phyloP scores from a whole-genome alignment of 2,329 filamentous ascomycete genomes.

The Aspergillus sp. region DNA sequence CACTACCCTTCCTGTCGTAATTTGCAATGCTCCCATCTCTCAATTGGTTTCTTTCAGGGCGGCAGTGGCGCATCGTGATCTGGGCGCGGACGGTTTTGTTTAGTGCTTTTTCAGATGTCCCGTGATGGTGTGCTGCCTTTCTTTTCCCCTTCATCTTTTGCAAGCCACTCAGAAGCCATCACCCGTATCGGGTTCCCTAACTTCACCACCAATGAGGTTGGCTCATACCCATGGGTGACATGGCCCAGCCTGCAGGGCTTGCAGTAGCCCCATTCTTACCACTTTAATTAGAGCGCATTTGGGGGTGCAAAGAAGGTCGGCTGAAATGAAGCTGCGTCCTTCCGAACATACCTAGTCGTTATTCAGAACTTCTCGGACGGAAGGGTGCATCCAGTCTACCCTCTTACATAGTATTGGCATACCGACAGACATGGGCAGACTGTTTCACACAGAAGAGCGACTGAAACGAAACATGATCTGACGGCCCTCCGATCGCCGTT shows the following conservation, averaged over 20 bases:
- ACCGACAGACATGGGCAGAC: too few relatives aligned
- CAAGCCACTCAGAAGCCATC: not conserved
- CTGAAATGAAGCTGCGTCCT: not conserved
- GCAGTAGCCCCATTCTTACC: not conserved
- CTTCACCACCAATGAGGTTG: not conserved
- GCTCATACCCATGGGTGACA: not conserved
- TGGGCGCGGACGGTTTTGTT: not conserved
- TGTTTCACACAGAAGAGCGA: too few relatives aligned
- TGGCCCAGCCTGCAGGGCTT: not conserved
- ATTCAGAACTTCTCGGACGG: too few relatives aligned
- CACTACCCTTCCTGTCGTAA: not conserved
- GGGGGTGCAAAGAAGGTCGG: not conserved
- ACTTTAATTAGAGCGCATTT: not conserved
- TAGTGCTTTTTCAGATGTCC: not conserved
- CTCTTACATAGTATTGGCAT: too few relatives aligned
- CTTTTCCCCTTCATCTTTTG: too few relatives aligned
- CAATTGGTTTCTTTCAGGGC: not conserved
- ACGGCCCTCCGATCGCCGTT: too few relatives aligned
- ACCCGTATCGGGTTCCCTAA: not conserved
- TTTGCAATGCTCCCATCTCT: not conserved
- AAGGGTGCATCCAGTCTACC: too few relatives aligned
- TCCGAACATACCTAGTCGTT: not conserved
- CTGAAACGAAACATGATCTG: too few relatives aligned
- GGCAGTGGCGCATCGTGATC: conserved; percentile 2
- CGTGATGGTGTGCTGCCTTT: not conserved